Base-by-base conservation (phyloP, 345 rosid species). In the Dipteronia sinensis region DNA sequence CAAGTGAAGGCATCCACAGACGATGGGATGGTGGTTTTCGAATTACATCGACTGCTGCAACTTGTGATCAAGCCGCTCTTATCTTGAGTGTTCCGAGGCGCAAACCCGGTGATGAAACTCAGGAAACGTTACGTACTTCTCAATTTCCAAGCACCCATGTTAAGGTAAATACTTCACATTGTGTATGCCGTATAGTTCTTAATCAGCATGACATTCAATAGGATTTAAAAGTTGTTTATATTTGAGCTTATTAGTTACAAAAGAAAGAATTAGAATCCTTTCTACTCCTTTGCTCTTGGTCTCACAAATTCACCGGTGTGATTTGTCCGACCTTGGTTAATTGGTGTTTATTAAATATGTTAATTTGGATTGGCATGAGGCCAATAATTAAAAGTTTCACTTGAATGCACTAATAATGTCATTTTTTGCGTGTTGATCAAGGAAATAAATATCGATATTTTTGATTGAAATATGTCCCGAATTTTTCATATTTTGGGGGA, bases 1-100 rank as follows among this genome's bases (percentile, higher is more conserved):
- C 99, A 15, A 97, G 99, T 78, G 99, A 97, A 85, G 99, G 99
- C 53, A 90, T 97, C 73, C 99, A 97, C 84, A 86, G 92, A 69
- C 89, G 98, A 25, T 97, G 99, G 98, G 98, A 97, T 81, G 73
- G 84, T 72, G 98, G 99, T 70, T 97, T 89, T 75, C 89, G 99
- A 66, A 93, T 97, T 58, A 97, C 98, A 13, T 82, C 99, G 73
- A 94, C 96, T 53, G 99, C 98, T 29, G 99, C 98, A 68, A 97
- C 97, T 73, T 79, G 81, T 49, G 99, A 97, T 84, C 98, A 97
- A 84, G 90, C 98, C 47, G 98, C 98, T 73, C 91, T 97, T 61
- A 89, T 97, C 62, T 83, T 97, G 74, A 97, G 99, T 72, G 86
- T 97, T 66, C 97, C 98, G 1, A 89, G 86, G 80, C 92, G 92